Evolutionary conservation across 208 protist species (phyloP).

Genomic region (Giardia muris): DNA sequence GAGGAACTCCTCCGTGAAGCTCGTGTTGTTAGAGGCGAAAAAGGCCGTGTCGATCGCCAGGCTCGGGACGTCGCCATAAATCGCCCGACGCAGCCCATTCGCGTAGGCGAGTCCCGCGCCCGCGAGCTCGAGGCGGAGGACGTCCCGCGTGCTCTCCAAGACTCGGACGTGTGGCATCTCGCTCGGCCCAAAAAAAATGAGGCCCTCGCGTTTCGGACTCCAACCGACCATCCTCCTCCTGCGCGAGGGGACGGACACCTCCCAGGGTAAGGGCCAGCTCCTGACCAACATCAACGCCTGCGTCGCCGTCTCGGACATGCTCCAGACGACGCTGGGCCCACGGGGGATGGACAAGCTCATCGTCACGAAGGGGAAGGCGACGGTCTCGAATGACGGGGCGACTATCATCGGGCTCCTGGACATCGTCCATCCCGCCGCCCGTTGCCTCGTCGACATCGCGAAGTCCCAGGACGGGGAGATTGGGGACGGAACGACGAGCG

Average conservation of each 20-base stretch:
- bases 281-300: constrained; percentile 99
- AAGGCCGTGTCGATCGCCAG: background rate
- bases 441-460: constrained; percentile 95
- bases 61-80: background rate
- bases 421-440: constrained; percentile 96
- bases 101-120: background rate
- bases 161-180: background rate
- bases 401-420: constrained; percentile 98
- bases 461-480: constrained; percentile 72
- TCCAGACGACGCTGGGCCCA: constrained; percentile 79
- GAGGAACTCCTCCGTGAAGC: background rate
- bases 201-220: constrained; percentile 43
- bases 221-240: constrained; percentile 88
- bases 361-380: constrained; percentile 38
- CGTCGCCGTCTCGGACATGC: constrained; percentile 61
- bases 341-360: constrained; percentile 99
- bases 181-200: constrained; percentile 49
- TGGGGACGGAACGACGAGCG: constrained; percentile 98
- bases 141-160: background rate
- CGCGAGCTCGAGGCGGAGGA: background rate
- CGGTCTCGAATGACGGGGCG: constrained; percentile 99
- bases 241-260: constrained; percentile 95
- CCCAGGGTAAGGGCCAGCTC: constrained; percentile 94
- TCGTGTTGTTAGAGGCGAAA: background rate
- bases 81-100: background rate